Percentiles rank a stretch among this genome's conserved stretches.
phyloP scores from a whole-genome alignment of 2,329 filamentous ascomycete genomes.

The Nemania sp. region DNA sequence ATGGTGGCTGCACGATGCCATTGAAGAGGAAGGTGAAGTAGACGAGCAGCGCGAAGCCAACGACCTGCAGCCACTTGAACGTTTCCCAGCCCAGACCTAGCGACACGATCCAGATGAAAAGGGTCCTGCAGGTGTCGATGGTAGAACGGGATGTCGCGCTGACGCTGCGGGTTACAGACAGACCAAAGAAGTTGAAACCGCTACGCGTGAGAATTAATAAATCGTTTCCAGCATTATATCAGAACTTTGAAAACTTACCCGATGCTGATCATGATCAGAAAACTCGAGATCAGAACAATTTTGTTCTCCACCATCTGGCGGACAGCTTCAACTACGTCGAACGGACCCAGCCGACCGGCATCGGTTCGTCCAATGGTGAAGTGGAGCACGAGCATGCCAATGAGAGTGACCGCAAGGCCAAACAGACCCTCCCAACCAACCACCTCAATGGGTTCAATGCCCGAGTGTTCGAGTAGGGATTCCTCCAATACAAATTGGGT shows the following conservation, averaged over 20 bases:
- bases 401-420: constrained; percentile 77
- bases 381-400: constrained; percentile 81
- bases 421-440: constrained; percentile 97
- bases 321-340: constrained; percentile 86
- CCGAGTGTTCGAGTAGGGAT: constrained; percentile 73
- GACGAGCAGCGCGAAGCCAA: constrained; percentile 85
- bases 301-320: constrained; percentile 75
- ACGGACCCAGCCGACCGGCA: constrained; percentile 77
- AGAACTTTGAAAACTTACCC: constrained; percentile 62
- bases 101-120: constrained; percentile 98
- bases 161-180: constrained; percentile 86
- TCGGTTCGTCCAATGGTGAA: constrained; percentile 74
- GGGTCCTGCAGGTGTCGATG: constrained; percentile 94
- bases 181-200: constrained; percentile 98
- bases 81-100: constrained; percentile 93
- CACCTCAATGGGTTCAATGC: constrained; percentile 79
- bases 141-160: constrained; percentile 92
- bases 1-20: constrained; percentile 82
- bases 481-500: constrained; percentile 96
- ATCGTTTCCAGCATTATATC: not conserved
- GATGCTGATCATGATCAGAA: constrained; percentile 97
- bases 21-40: constrained; percentile 98
- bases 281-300: constrained; percentile 72
- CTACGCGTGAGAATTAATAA: constrained; percentile 49
- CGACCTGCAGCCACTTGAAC: constrained; percentile 95